Evolutionary conservation across 352 stramenopile genomes (phyloP).

Genomic region (Pythium plurisporium): DNA sequence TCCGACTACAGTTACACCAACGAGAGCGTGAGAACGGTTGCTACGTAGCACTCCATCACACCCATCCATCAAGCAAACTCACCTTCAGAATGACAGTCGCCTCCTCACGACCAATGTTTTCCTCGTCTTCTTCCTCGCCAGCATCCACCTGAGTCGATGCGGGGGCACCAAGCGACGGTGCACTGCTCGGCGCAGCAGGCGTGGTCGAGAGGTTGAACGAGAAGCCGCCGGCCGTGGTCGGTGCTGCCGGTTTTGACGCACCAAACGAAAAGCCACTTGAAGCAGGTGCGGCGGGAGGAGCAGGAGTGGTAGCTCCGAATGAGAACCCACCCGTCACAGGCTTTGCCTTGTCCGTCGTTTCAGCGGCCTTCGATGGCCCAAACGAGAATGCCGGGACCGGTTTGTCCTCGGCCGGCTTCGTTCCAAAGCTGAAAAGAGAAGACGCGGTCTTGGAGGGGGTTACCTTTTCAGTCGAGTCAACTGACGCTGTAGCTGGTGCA

Average conservation of each 20-base stretch:
- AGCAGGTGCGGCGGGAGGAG: neutral
- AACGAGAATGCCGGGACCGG: constrained; percentile 32
- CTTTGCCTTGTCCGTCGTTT: neutral
- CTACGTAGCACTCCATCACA: neutral
- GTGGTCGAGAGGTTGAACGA: constrained; percentile 29
- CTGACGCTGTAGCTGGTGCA: neutral
- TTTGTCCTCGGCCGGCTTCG: constrained; percentile 28
- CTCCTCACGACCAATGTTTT: constrained; percentile 78
- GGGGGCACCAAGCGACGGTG: constrained; percentile 8
- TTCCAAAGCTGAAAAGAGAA: constrained; percentile 12
- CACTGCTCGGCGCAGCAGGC: neutral
- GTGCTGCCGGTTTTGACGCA: constrained; percentile 14
- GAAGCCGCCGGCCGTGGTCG: constrained; percentile 24
- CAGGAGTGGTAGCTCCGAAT: constrained; percentile 5
- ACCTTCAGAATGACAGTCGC: constrained; percentile 87
- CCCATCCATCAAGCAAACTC: neutral
- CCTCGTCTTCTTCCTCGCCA: constrained; percentile 60
- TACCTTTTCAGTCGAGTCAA: constrained; percentile 1
- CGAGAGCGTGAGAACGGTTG: neutral
- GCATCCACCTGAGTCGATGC: constrained; percentile 5
- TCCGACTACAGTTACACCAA: constrained; percentile 34
- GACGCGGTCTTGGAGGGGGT: constrained; percentile 2
- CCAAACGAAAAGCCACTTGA: constrained; percentile 43
- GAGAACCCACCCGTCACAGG: constrained; percentile 24
- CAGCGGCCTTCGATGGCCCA: constrained; percentile 1